A percentile compares a stretch with the other conserved stretches of the same genome.
Evolutionary conservation across 2,329 filamentous ascomycete genomes (phyloP).

Genomic region (Penicillium rolfsii): DNA sequence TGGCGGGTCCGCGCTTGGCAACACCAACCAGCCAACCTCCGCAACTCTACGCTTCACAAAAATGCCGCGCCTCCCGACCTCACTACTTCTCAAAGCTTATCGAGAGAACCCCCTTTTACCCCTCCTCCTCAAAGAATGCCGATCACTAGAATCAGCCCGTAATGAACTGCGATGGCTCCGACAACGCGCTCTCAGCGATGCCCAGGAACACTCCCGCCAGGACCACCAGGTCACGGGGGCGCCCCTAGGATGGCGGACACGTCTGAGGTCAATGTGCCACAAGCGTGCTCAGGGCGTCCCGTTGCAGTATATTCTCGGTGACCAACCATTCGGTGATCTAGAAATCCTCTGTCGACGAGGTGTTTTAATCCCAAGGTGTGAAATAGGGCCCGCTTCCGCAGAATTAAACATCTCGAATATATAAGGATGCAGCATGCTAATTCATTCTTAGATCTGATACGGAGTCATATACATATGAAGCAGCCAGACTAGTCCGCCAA

Average conservation of each 20-base stretch:
- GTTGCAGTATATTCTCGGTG: slow-evolving; percentile 85
- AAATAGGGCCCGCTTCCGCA: not conserved
- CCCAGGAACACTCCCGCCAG: slow-evolving; percentile 3
- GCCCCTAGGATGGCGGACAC: slow-evolving; percentile 31
- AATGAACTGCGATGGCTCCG: slow-evolving; percentile 54
- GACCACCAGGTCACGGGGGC: not conserved
- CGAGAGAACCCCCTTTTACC: slow-evolving; percentile 43
- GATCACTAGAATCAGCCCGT: slow-evolving; percentile 47
- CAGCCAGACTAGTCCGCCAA: slow-evolving; percentile 53
- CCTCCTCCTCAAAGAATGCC: slow-evolving; percentile 49
- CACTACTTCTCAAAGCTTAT: slow-evolving; percentile 43
- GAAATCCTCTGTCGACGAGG: slow-evolving; percentile 76
- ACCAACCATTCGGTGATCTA: slow-evolving; percentile 82
- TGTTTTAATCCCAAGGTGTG: slow-evolving; percentile 78
- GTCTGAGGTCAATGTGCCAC: slow-evolving; percentile 44
- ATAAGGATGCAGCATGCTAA: not conserved
- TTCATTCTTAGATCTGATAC: slow-evolving; percentile 62
- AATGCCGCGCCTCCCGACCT: slow-evolving; percentile 50
- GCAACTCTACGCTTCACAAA: not conserved
- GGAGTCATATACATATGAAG: slow-evolving; percentile 66
- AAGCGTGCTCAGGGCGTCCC: slow-evolving; percentile 67
- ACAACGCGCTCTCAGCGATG: slow-evolving; percentile 39
- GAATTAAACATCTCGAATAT: not conserved
- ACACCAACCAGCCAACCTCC: not conserved
- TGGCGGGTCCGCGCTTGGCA: not conserved